Evolutionary conservation across 1,139 yeast species (phyloP), one percentile per base, ranked within the genome.

Genomic region (Zygosaccharomyces sapae): DNA sequence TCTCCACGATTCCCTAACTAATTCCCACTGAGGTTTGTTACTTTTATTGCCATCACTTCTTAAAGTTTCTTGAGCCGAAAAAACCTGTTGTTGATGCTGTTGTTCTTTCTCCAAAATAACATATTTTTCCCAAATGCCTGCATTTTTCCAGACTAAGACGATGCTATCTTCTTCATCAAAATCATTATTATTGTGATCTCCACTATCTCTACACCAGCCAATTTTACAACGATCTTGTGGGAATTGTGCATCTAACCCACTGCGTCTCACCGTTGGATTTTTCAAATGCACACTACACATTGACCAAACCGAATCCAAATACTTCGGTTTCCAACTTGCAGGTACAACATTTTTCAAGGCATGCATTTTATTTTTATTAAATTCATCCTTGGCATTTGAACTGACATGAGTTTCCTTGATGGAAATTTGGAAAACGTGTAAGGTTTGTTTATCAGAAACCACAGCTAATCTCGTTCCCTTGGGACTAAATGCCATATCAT

Each of bases 281-380:
- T 74, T 76, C 33, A 89, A 78, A 56, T 85, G 84, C n/a, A 81
- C 73, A 0, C 90, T 83, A 43, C 89, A 88, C 69, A 85, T 86
- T 40, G 95, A 83, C 97, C 97, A 90, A n/a, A 86, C 83, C 1
- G 95, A 83, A 48, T 83, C 79, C 68, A 90, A 86, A 65, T 90
- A 90, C 44, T 77, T 74, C 25, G 92, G 88, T 45, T 79, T 70
- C 55, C 66, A 51, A 19, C 86, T 76, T 6, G 84, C 67, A 1
- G 92, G 89, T n/a, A 86, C 55, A 37, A 55, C 57, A 48, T 74
- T 77, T 41, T 79, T 77, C 44, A 90, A 71, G 20, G 86, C 60
- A 65, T 89, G 97, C 22, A 80, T 79, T 51, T 87, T 76, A 62
- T 86, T 82, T 27, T 41, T 18, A 18, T 43, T 41, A 25, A 4